phyloP scores from a whole-genome alignment of 1,284 basidiomycete species.

The Cryptococcus jaspeensis region DNA sequence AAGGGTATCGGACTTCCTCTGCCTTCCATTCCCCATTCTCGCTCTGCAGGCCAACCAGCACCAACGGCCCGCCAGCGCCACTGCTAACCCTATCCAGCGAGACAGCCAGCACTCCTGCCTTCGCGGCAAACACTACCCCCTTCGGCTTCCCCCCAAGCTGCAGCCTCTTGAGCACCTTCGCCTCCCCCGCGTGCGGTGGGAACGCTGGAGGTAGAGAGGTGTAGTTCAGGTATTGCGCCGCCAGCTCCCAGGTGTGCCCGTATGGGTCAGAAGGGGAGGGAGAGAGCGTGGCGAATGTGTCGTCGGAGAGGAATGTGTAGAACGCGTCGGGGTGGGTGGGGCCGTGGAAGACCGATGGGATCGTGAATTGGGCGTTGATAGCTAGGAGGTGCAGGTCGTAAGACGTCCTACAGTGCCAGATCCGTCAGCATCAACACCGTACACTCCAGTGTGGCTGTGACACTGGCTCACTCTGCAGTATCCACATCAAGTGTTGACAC shows the following conservation, averaged over 20 bases:
- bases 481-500: neutral
- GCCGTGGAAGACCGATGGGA: conserved; percentile 11
- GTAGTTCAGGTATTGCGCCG: conserved; percentile 12
- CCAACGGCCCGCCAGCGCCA: neutral
- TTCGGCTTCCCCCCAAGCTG: neutral
- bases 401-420: conserved; percentile 4
- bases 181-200: conserved; percentile 5
- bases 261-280: conserved; percentile 1
- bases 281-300: conserved; percentile 12
- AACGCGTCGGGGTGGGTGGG: conserved; percentile 6
- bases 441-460: neutral
- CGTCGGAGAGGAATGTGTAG: conserved; percentile 20
- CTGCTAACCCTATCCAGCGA: neutral
- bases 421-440: neutral
- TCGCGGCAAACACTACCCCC: conserved; percentile 2
- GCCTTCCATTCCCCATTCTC: neutral
- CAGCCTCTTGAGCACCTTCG: neutral
- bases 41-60: neutral
- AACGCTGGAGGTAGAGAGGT: conserved; percentile 16
- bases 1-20: neutral
- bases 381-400: conserved; percentile 22
- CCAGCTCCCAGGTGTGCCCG: conserved; percentile 10
- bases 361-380: conserved; percentile 24
- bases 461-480: neutral
- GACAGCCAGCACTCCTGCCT: conserved; percentile 4